Percentiles rank a stretch among this genome's conserved stretches.
Conservation (phyloP, 805 yeast species). For the Lipomyces mesembrius region DNA sequence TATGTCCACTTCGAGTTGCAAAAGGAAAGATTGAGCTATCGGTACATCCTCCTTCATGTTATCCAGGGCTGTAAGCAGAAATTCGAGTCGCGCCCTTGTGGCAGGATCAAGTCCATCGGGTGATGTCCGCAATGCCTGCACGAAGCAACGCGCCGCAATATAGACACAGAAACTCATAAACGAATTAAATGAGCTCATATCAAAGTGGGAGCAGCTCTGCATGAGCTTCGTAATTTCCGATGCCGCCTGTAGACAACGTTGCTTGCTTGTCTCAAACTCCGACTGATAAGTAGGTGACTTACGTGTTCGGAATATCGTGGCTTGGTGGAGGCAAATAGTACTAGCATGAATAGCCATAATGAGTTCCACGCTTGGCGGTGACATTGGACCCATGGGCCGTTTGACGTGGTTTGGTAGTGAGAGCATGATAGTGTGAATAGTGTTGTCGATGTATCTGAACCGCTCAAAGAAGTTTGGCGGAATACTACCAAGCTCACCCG, state of each 20-base stretch:
- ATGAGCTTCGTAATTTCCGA: conserved; percentile 25
- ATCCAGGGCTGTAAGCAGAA: conserved; percentile 28
- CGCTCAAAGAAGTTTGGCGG: conserved; percentile 23
- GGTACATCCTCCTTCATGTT: conserved; percentile 22
- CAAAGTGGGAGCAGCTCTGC: conserved; percentile 24
- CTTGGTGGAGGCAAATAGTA: conserved; percentile 32
- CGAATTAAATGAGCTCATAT: conserved; percentile 8
- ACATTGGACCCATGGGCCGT: conserved; percentile 14
- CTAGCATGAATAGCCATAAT: conserved; percentile 25
- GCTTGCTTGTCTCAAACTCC: conserved; percentile 16
- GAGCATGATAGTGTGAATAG: conserved; percentile 14
- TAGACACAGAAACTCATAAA: conserved; percentile 23
- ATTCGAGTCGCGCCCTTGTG: conserved; percentile 20
- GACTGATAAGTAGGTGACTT: neutral
- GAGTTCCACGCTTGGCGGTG: conserved; percentile 18
- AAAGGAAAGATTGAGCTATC: conserved; percentile 27
- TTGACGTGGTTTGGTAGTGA: conserved; percentile 20
- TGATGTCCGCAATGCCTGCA: conserved; percentile 19
- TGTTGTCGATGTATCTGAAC: conserved; percentile 14
- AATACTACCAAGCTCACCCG: conserved; percentile 9
- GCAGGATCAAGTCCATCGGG: conserved; percentile 1
- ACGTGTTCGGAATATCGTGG: conserved; percentile 18
- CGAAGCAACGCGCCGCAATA: conserved; percentile 34
- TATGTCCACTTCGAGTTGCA: conserved; percentile 35
- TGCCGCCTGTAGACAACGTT: conserved; percentile 25